Base-by-base conservation (phyloP, 768 basidiomycete genomes). In the Pleurotus eryngii region DNA sequence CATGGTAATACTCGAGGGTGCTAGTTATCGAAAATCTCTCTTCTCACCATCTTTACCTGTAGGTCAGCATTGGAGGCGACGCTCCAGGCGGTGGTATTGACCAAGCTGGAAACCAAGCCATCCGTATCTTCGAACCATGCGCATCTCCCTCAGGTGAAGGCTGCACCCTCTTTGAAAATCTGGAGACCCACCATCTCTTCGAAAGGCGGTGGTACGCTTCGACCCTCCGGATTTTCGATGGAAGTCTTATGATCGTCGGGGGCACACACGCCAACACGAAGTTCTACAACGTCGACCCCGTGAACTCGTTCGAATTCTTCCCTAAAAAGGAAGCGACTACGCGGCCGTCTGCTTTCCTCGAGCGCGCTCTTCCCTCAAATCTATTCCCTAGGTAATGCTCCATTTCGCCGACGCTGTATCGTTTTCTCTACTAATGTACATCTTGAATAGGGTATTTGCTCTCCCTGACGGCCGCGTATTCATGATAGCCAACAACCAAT, bases 191-290 rank as follows among this genome's bases (percentile, higher is more conserved):
- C 12, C 65, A 64, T 49, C 58, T 67, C 17, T 58, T 60, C 22
- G 58, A 57, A 18, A 51, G 45, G 30, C 55, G 67, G 15, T 67
- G 67, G 66, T 68, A 68, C 47, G 64, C 67, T 3, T 60, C 62
- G 4, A 59, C 64, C n/a, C 53, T 64, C 3, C 55, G 65, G 12
- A 60, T 67, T 18, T 58, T 58, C 15, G 64, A 65, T 39, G 64
- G 64, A 18, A 60, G 59, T 38, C 62, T 65, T 12, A 63, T 64
- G 63, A 49, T 65, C 27, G 55, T 68, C 59, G 74, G 74, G 3
- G 72, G 76, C n/a, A 76, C 74, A 63, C 74, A 77, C 67, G 71
- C 42, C 6, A 46, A 40, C 39, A 49, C 58, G 1, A 20, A 15
- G 15, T 64, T 64, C 40, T 62, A 62, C 11, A 65, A 62, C 45